Conservation (phyloP, 176 grass and related monocot species). For the Saccharum officinarum region DNA sequence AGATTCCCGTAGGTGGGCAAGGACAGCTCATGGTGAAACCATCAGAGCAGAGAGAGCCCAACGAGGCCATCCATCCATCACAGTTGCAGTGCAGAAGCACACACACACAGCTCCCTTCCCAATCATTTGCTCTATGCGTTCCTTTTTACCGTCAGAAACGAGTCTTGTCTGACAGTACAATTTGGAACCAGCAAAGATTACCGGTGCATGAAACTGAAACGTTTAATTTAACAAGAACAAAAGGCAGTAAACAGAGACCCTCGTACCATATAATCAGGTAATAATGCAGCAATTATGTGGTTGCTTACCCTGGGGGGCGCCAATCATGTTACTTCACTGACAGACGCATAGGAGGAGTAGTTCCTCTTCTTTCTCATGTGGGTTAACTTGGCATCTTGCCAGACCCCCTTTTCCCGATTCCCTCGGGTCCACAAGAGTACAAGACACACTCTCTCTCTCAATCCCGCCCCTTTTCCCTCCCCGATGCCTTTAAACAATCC, state of each 20-base stretch:
- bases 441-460: slow-evolving; percentile 40
- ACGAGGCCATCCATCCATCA: not conserved
- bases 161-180: not conserved
- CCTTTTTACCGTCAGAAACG: slow-evolving; percentile 4
- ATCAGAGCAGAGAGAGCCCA: slow-evolving; percentile 17
- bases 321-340: slow-evolving; percentile 45
- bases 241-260: not conserved
- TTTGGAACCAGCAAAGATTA: not conserved
- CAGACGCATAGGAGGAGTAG: slow-evolving; percentile 14
- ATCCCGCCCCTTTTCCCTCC: slow-evolving; percentile 6
- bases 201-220: not conserved
- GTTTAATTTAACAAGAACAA: not conserved
- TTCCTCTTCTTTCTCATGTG: slow-evolving; percentile 30
- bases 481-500: slow-evolving; percentile 50
- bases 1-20: slow-evolving; percentile 38
- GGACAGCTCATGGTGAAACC: slow-evolving; percentile 39
- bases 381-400: slow-evolving; percentile 46
- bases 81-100: slow-evolving; percentile 30
- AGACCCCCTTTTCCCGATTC: slow-evolving; percentile 42
- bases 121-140: not conserved
- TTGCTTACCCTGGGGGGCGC: not conserved
- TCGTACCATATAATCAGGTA: slow-evolving; percentile 28
- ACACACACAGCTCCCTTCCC: not conserved
- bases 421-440: slow-evolving; percentile 31
- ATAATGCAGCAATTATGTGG: slow-evolving; percentile 54